phyloP scores from a whole-genome alignment of 176 grass and related monocot genomes.

The Aegilops umbellulata region DNA sequence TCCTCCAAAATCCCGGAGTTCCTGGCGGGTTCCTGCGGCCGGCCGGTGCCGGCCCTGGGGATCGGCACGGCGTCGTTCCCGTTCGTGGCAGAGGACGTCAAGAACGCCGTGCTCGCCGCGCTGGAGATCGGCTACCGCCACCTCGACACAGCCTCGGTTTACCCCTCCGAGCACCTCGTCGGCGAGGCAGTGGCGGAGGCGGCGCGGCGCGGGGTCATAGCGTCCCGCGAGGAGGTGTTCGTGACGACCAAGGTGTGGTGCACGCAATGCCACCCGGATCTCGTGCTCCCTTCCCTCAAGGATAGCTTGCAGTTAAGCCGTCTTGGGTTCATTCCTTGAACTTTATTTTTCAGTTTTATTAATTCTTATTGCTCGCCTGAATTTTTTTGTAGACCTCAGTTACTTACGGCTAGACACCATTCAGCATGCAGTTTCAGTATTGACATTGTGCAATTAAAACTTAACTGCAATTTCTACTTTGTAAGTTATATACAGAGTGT shows the following conservation, averaged over 20 bases:
- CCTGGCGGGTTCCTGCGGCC: not conserved
- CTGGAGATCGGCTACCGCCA: conserved; percentile 66
- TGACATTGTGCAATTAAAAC: not conserved
- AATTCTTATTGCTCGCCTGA: not conserved
- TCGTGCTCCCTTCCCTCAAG: conserved; percentile 54
- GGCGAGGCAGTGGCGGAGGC: conserved; percentile 46
- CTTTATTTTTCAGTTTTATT: not conserved
- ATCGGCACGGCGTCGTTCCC: conserved; percentile 35
- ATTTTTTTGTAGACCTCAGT: not conserved
- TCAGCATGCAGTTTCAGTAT: not conserved
- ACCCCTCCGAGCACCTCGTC: conserved; percentile 39
- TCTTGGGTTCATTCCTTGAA: not conserved
- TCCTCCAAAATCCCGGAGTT: conserved; percentile 28
- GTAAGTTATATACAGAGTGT: not conserved
- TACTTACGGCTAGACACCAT: not conserved
- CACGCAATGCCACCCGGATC: conserved; percentile 62
- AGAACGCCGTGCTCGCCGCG: conserved; percentile 26
- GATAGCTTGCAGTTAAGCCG: conserved; percentile 48
- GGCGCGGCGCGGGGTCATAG: conserved; percentile 25
- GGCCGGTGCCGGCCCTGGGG: conserved; percentile 33
- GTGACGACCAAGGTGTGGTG: conserved; percentile 71
- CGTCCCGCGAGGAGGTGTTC: conserved; percentile 48
- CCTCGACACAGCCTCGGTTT: conserved; percentile 47
- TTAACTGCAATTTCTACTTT: not conserved
- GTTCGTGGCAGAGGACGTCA: conserved; percentile 25